These are phyloP conservation scores for Periconia sp. DNA, from an alignment of 2,329 filamentous ascomycete genomes.

Conservation along the genomic window DNA sequence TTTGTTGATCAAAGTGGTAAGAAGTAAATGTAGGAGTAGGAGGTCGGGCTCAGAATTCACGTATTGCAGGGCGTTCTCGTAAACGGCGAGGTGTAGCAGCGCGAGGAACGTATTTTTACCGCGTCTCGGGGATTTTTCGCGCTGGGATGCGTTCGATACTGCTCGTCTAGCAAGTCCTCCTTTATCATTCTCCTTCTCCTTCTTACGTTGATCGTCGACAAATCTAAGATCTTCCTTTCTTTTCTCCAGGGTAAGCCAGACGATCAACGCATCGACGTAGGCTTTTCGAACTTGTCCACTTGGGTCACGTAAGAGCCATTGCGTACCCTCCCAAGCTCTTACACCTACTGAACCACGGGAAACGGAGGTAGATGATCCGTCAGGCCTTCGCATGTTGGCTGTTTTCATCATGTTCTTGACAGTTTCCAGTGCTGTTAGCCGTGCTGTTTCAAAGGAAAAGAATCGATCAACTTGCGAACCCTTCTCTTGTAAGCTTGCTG, in stretches of 20 bases:
- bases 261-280: constrained; percentile 81
- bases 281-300: constrained; percentile 80
- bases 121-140: constrained; percentile 62
- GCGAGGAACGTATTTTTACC: constrained; percentile 76
- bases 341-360: constrained; percentile 77
- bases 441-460: constrained; percentile 68
- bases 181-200: constrained; percentile 51
- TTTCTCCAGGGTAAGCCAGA: constrained; percentile 86
- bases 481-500: constrained; percentile 59
- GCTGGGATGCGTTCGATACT: constrained; percentile 69
- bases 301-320: constrained; percentile 85
- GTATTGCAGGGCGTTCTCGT: constrained; percentile 79
- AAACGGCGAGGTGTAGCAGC: constrained; percentile 84
- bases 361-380: constrained; percentile 58
- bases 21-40: constrained; percentile 75
- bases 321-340: constrained; percentile 93
- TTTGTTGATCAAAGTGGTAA: constrained; percentile 74
- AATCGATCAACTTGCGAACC: constrained; percentile 59
- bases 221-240: constrained; percentile 69
- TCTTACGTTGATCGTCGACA: constrained; percentile 59
- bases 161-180: constrained; percentile 63
- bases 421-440: constrained; percentile 71
- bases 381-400: constrained; percentile 65
- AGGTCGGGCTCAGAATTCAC: constrained; percentile 72
- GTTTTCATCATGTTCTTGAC: constrained; percentile 84